phyloP scores from a whole-genome alignment of 2,329 filamentous ascomycete species.

The Emydomyces testavorans region DNA sequence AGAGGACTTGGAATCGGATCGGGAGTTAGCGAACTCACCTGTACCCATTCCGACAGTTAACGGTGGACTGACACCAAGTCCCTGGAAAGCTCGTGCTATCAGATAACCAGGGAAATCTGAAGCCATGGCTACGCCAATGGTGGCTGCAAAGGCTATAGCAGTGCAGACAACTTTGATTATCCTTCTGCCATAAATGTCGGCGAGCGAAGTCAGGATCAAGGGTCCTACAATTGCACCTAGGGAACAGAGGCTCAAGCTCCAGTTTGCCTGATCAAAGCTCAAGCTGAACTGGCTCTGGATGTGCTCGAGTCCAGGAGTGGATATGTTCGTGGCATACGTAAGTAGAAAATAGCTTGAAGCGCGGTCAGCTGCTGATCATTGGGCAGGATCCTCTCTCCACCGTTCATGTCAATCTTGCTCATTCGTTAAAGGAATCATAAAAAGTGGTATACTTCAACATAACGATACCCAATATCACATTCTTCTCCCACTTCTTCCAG shows the following conservation, averaged over 20 bases:
- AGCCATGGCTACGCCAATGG: conserved; percentile 34
- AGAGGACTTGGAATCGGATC: neutral
- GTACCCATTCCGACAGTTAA: conserved; percentile 46
- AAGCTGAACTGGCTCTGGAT: conserved; percentile 40
- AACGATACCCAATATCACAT: conserved; percentile 41
- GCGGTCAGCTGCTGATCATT: neutral
- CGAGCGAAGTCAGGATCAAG: conserved; percentile 39
- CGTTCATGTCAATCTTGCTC: neutral
- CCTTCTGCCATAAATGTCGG: conserved; percentile 45
- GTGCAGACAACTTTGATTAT: conserved; percentile 40
- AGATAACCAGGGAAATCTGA: conserved; percentile 41
- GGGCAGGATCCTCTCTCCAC: too few relatives aligned
- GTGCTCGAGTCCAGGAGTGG: conserved; percentile 42
- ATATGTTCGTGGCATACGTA: conserved; percentile 48
- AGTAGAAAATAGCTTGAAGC: conserved; percentile 43
- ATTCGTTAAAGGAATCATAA: neutral
- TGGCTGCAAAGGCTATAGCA: conserved; percentile 33
- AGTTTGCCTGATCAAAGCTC: conserved; percentile 36
- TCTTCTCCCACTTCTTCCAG: conserved; percentile 40
- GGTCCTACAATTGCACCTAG: conserved; percentile 44
- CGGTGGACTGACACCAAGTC: conserved; percentile 44
- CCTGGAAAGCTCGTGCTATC: conserved; percentile 49
- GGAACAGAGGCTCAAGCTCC: conserved; percentile 44
- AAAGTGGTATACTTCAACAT: conserved; percentile 39
- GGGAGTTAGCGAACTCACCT: conserved; percentile 17